Conservation (phyloP, 345 rosid species). For the Gossypium arboreum region DNA sequence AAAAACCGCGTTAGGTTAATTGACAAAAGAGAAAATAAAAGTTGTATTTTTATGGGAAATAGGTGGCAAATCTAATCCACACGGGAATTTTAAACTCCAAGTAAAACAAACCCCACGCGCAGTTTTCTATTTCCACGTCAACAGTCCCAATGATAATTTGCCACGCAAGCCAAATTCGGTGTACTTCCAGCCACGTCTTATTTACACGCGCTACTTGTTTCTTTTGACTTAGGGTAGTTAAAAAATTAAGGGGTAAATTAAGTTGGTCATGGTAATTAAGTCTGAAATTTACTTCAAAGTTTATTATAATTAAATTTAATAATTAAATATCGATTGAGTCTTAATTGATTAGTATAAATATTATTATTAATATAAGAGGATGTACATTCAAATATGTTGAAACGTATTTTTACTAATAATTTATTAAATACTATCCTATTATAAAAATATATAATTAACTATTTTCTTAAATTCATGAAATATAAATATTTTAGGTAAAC, state of each 20-base stretch:
- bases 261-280: too few relatives aligned
- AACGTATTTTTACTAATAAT: accelerated
- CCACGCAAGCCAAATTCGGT: not conserved
- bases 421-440: too few relatives aligned
- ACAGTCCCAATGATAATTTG: not conserved
- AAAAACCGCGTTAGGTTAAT: not conserved
- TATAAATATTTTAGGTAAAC: too few relatives aligned
- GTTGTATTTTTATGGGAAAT: not conserved
- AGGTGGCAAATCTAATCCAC: slow-evolving; percentile 8
- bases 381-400: accelerated
- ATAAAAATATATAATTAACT: too few relatives aligned
- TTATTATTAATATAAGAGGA: too few relatives aligned
- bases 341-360: too few relatives aligned
- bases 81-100: not conserved
- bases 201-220: not conserved
- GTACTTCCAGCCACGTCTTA: not conserved
- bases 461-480: too few relatives aligned
- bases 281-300: too few relatives aligned
- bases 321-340: accelerated
- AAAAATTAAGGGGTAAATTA: too few relatives aligned
- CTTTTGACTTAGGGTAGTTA: too few relatives aligned
- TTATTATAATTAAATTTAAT: too few relatives aligned
- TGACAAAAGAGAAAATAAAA: not conserved
- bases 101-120: not conserved
- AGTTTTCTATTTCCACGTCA: not conserved